Evolutionary conservation across 371 early-diverging fungal genomes (phyloP), one percentile per base, ranked within the genome.

Genomic region (Mycotypha africana): DNA sequence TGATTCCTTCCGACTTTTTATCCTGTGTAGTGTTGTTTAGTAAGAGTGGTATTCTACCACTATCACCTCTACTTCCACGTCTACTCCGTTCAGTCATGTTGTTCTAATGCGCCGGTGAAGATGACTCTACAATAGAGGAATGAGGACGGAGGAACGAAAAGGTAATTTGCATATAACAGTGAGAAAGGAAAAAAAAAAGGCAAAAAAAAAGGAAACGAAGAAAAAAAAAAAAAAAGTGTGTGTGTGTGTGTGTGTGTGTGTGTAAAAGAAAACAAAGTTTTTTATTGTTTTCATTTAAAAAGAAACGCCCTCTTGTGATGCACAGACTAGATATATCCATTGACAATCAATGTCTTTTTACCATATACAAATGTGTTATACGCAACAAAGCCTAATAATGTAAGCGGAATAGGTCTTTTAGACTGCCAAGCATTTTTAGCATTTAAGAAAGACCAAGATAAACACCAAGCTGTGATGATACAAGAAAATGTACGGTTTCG

Each of bases 381-480:
- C 15, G 62, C 45, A 6, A 65, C 66, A 12, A 56, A 47, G 11
- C 53, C 45, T 9, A 69, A 54, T 20, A 74, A 37, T 21, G 47
- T 40, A n/a, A 70, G 24, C 7, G 74, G 74, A 2, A 65, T 40
- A 12, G 74, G 74, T 16, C 51, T 57, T 40, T 49, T 51, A 1
- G 70, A 65, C 16, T 41, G 32, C 1, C 69, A 21, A 2, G 70
- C 65, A 11, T 31, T 48, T 38, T 61, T 53, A 10, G 65, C 60
- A 53, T 70, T 67, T 15, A 74, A 46, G 42, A 74, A 70, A 9
- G 62, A 24, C 74, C 74, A 74, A 12, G 67, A 65, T 15, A 74
- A 42, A 60, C 70, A 60, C 74, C 74, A 74, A 2, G 74, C 74
- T 74, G 51, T 26, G 17, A 33, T 2, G 24, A 17, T 4, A 28